A percentile compares a stretch with the other conserved stretches of the same genome.
Evolutionary conservation across 768 basidiomycete genomes (phyloP).

Genomic region (Asterophora parasitica): DNA sequence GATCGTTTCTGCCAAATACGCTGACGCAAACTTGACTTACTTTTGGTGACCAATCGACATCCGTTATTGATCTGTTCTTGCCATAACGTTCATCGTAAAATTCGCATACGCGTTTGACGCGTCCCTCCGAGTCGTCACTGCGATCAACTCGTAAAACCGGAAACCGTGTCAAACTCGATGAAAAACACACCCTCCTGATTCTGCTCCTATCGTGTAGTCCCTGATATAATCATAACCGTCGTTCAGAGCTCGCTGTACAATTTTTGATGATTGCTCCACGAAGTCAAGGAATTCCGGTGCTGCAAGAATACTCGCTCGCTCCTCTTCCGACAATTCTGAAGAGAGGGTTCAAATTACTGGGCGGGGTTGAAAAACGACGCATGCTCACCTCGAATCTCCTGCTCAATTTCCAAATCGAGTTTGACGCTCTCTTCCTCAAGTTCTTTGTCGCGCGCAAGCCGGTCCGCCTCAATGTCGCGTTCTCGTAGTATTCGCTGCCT

Average conservation of each 20-base stretch:
- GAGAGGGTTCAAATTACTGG: background rate
- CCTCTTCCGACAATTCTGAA: constrained; percentile 82
- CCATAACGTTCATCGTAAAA: constrained; percentile 91
- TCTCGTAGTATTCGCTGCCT: constrained; percentile 65
- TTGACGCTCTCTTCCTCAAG: constrained; percentile 80
- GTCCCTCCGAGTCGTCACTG: constrained; percentile 89
- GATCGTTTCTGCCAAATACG: background rate
- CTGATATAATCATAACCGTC: constrained; percentile 96
- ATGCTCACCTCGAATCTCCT: constrained; percentile 70
- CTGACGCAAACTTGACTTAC: constrained; percentile 32
- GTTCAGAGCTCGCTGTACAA: constrained; percentile 90
- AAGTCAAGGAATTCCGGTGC: constrained; percentile 92
- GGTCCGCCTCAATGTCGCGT: constrained; percentile 67
- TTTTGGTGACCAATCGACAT: constrained; percentile 97
- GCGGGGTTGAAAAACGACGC: background rate
- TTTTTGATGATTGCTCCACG: constrained; percentile 91
- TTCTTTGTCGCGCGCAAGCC: constrained; percentile 65
- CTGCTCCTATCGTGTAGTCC: constrained; percentile 90
- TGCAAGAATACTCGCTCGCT: constrained; percentile 74
- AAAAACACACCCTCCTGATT: constrained; percentile 69
- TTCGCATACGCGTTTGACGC: constrained; percentile 89
- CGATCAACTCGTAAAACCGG: background rate
- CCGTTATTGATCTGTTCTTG: constrained; percentile 92
- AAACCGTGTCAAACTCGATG: background rate
- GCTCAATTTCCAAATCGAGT: constrained; percentile 81